phyloP scores from a whole-genome alignment of 2,329 filamentous ascomycete species.

The Dothideomycetes sp. region DNA sequence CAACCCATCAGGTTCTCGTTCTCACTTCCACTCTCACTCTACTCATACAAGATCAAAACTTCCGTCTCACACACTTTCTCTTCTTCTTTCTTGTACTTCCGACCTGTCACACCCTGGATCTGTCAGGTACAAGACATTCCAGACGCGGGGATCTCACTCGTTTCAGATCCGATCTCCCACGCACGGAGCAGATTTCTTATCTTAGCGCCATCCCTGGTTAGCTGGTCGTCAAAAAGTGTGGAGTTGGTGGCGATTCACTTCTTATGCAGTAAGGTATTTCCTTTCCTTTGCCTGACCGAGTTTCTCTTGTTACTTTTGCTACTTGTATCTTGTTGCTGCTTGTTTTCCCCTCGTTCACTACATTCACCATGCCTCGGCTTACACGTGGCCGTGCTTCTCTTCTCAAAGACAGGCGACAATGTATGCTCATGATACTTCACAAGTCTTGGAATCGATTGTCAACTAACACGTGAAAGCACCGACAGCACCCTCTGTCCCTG shows the following conservation, averaged over 20 bases:
- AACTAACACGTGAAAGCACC: conserved; percentile 6
- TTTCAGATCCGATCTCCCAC: conserved; percentile 11
- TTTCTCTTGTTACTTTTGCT: conserved; percentile 1
- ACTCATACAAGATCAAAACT: too few species aligned
- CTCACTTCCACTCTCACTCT: too few species aligned
- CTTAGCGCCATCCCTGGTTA: neutral
- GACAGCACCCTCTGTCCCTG: neutral
- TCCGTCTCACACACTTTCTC: neutral
- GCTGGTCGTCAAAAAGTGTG: too few species aligned
- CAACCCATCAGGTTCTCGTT: too few species aligned
- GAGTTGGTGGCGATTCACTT: conserved; percentile 4
- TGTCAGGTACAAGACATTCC: too few species aligned
- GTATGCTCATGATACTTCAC: neutral
- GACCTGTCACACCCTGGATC: too few species aligned
- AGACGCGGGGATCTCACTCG: conserved; percentile 3
- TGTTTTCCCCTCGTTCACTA: neutral
- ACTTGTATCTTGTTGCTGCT: neutral
- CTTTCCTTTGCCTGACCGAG: neutral
- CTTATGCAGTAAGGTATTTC: neutral
- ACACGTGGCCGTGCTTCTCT: conserved; percentile 13
- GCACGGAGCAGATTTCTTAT: too few species aligned
- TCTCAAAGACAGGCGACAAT: neutral
- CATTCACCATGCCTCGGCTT: conserved; percentile 6
- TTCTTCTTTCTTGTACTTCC: neutral
- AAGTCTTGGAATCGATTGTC: neutral